These are phyloP conservation scores for Lomentospora prolificans DNA, from an alignment of 2,329 filamentous ascomycete species.

Conservation along the genomic window DNA sequence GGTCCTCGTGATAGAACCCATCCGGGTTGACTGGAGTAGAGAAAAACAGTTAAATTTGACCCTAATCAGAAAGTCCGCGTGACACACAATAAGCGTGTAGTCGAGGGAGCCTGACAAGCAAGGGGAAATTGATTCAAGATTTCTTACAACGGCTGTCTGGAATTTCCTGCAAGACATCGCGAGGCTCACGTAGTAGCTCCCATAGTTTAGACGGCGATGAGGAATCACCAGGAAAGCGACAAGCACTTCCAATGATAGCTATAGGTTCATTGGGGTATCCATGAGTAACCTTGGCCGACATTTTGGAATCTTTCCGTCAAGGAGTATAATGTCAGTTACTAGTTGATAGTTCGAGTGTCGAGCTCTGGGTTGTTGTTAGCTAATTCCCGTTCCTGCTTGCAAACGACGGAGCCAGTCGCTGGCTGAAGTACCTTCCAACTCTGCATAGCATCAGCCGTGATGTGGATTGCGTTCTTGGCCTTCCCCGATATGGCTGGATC, in stretches of 20 bases:
- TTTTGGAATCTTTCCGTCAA: neutral
- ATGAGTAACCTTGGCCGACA: neutral
- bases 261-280: constrained; percentile 4
- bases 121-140: neutral
- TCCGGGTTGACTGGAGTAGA: constrained; percentile 24
- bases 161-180: constrained; percentile 27
- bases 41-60: neutral
- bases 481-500: neutral
- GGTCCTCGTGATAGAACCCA: constrained; percentile 24
- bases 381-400: neutral
- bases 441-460: neutral
- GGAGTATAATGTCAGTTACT: neutral
- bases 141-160: constrained; percentile 28
- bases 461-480: neutral
- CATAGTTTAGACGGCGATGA: constrained; percentile 33
- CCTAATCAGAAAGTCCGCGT: neutral
- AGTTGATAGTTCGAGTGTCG: constrained; percentile 2
- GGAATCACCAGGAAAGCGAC: constrained; percentile 33
- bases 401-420: neutral
- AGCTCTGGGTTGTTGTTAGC: constrained; percentile 1
- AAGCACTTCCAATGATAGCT: constrained; percentile 31
- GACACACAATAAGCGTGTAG: neutral
- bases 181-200: constrained; percentile 21
- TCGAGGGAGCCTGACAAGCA: neutral
- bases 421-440: neutral